Conservation (phyloP, 371 early-diverging fungal species). For the Mucor piriformis region DNA sequence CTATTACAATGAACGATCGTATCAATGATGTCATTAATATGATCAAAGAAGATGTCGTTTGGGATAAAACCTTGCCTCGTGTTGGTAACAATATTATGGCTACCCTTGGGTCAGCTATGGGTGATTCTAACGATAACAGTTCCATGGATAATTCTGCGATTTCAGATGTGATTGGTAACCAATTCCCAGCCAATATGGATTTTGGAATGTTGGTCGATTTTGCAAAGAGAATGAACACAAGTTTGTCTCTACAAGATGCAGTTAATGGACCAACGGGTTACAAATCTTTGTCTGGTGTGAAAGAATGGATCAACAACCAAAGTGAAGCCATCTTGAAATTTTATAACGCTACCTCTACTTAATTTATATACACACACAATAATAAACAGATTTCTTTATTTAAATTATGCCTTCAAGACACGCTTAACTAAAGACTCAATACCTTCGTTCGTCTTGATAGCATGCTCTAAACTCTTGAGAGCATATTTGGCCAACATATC, state of each 20-base stretch:
- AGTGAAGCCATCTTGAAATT: conserved; percentile 15
- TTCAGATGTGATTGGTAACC: not conserved
- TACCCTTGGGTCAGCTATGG: not conserved
- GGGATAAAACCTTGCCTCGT: conserved; percentile 35
- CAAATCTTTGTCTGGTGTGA: conserved; percentile 17
- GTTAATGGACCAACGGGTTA: conserved; percentile 22
- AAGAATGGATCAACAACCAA: conserved; percentile 17
- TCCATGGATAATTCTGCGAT: not conserved
- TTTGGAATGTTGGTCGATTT: not conserved
- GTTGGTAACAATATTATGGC: conserved; percentile 6
- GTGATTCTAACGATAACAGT: not conserved
- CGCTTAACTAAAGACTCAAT: conserved; percentile 45
- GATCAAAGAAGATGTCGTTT: conserved; percentile 41
- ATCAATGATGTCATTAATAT: conserved; percentile 30
- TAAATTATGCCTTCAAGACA: conserved; percentile 21
- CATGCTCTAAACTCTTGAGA: conserved; percentile 70
- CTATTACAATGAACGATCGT: conserved; percentile 15
- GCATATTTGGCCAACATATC: conserved; percentile 97
- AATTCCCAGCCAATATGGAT: not conserved
- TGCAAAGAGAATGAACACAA: not conserved
- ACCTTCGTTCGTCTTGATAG: conserved; percentile 50
- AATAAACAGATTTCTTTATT: conserved; percentile 1
- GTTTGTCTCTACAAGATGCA: conserved; percentile 8
- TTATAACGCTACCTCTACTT: conserved; percentile 4
- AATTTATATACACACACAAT: not conserved